phyloP scores from a whole-genome alignment of 2,329 filamentous ascomycete species.

The Exutisphaerella laricina region DNA sequence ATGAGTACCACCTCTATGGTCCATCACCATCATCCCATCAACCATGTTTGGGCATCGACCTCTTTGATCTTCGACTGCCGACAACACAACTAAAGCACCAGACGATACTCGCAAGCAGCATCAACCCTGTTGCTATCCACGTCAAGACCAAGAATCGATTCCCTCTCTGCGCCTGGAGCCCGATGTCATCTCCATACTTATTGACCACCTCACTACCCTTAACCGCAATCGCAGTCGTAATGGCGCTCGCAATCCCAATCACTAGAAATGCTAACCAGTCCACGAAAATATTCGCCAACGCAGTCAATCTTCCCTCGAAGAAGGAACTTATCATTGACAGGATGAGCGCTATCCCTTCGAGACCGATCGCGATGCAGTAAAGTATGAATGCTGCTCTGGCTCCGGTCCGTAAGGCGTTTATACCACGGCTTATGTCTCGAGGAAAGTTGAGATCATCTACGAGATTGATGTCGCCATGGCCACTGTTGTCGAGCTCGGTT shows the following conservation, averaged over 20 bases:
- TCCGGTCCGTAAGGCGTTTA: conserved; percentile 47
- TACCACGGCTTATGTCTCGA: conserved; percentile 48
- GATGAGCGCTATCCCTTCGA: conserved; percentile 48
- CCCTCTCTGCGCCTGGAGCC: conserved; percentile 47
- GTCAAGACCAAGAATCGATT: conserved; percentile 54
- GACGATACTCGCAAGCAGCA: conserved; percentile 25
- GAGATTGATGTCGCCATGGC: conserved; percentile 44
- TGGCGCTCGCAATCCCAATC: conserved; percentile 67
- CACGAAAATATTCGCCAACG: conserved; percentile 47
- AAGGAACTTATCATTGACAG: conserved; percentile 44
- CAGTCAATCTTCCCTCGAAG: conserved; percentile 40
- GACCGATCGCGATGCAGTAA: conserved; percentile 53
- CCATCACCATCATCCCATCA: too few relatives aligned
- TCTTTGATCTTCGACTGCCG: conserved; percentile 6
- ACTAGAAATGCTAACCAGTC: conserved; percentile 50
- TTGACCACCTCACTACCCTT: conserved; percentile 52
- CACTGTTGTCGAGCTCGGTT: conserved; percentile 41
- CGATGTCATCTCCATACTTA: conserved; percentile 46
- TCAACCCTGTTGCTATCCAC: conserved; percentile 49
- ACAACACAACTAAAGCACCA: conserved; percentile 27
- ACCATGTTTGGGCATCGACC: not conserved
- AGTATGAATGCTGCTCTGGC: conserved; percentile 52
- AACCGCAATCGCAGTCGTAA: conserved; percentile 58
- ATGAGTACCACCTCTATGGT: too few relatives aligned
- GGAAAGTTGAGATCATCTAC: conserved; percentile 51